Conservation (phyloP, 768 basidiomycete genomes). For the Agrocybe praecox region DNA sequence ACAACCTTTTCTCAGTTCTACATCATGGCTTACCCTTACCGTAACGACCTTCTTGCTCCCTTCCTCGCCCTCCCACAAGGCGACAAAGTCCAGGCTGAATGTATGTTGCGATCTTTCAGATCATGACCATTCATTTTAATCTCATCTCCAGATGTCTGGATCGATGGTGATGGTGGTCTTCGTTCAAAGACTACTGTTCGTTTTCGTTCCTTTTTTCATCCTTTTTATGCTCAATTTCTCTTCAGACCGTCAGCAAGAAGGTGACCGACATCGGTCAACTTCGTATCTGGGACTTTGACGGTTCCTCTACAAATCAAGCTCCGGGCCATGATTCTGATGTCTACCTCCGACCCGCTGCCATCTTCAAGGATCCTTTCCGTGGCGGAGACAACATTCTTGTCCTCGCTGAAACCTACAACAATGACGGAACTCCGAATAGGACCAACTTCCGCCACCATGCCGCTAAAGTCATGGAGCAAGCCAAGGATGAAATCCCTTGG, state of each 20-base stretch:
- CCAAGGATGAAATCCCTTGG: conserved; percentile 84
- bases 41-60: conserved; percentile 85
- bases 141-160: conserved; percentile 83
- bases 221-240: conserved; percentile 7
- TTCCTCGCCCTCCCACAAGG: conserved; percentile 91
- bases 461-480: conserved; percentile 94
- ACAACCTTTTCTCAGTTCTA: conserved; percentile 19
- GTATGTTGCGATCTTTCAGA: conserved; percentile 41
- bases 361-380: conserved; percentile 99
- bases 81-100: conserved; percentile 93
- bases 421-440: conserved; percentile 95
- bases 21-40: conserved; percentile 49
- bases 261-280: conserved; percentile 88
- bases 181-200: conserved; percentile 95
- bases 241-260: conserved; percentile 83
- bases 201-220: conserved; percentile 16
- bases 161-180: conserved; percentile 92
- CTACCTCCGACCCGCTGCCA: conserved; percentile 94
- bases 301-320: conserved; percentile 96
- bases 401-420: conserved; percentile 98
- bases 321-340: conserved; percentile 96
- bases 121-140: conserved; percentile 14
- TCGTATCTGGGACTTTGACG: conserved; percentile 99
- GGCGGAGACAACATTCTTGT: conserved; percentile 98
- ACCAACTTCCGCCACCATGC: conserved; percentile 96